Evolutionary conservation across 2,329 filamentous ascomycete genomes (phyloP).

Genomic region (Chrysoporthe puriensis): DNA sequence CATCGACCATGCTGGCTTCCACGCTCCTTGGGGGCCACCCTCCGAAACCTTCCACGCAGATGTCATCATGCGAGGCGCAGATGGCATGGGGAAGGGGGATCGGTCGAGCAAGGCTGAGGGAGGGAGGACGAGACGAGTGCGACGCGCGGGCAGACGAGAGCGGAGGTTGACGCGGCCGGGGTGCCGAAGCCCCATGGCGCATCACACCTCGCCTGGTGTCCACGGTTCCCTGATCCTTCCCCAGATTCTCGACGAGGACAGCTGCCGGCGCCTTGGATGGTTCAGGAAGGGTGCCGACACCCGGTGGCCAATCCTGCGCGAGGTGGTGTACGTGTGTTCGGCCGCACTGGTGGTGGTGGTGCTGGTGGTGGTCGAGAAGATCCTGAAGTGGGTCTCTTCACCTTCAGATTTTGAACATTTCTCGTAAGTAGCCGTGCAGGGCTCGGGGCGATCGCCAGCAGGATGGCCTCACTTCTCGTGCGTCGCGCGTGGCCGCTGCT

Average conservation of each 20-base stretch:
- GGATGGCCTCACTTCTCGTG: too few relatives aligned
- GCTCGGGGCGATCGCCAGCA: too few relatives aligned
- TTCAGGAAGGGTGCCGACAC: constrained; percentile 7
- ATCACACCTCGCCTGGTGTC: neutral
- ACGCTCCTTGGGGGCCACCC: neutral
- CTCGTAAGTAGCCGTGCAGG: too few relatives aligned
- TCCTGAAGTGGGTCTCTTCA: neutral
- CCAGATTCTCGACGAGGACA: neutral
- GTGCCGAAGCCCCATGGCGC: constrained; percentile 1
- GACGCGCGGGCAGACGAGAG: neutral
- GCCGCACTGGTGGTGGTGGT: too few relatives aligned
- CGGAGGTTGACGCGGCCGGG: constrained; percentile 9
- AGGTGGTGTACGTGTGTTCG: neutral
- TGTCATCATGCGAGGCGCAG: constrained; percentile 9
- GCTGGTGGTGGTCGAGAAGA: neutral
- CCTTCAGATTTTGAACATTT: neutral
- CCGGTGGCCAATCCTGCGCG: neutral
- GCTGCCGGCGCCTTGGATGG: neutral
- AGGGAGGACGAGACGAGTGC: neutral
- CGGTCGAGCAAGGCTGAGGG: neutral
- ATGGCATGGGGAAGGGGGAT: neutral
- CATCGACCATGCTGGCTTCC: constrained; percentile 18
- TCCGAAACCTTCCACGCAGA: constrained; percentile 13
- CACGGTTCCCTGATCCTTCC: neutral
- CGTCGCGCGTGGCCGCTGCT: neutral